Evolutionary conservation across 768 basidiomycete genomes (phyloP).

Genomic region (Collybia nuda): DNA sequence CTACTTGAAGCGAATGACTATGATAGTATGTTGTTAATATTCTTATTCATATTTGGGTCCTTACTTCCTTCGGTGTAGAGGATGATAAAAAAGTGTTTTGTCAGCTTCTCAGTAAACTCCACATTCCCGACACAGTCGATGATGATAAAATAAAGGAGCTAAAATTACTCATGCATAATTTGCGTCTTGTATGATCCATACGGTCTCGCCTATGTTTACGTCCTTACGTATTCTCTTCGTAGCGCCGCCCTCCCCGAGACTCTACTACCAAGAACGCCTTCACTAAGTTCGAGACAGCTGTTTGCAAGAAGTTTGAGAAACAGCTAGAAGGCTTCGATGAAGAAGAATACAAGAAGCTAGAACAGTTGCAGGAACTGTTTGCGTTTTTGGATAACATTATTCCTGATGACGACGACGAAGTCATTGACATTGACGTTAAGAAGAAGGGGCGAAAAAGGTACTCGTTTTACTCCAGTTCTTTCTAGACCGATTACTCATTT

Average conservation of each 20-base stretch:
- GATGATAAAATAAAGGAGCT: conserved; percentile 65
- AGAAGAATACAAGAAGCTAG: conserved; percentile 65
- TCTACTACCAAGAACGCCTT: conserved; percentile 66
- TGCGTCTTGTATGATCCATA: conserved; percentile 47
- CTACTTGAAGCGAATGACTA: conserved; percentile 41
- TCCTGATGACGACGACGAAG: conserved; percentile 64
- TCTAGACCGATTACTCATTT: conserved; percentile 1
- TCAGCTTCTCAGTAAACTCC: conserved; percentile 61
- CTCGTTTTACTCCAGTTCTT: neutral
- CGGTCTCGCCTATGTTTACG: neutral
- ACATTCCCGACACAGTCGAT: conserved; percentile 71
- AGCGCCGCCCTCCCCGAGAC: conserved; percentile 52
- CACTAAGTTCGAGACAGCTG: conserved; percentile 60
- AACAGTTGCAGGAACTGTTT: conserved; percentile 63
- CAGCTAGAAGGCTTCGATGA: conserved; percentile 73
- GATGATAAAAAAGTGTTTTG: conserved; percentile 66
- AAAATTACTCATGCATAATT: conserved; percentile 59
- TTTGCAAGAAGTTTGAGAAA: conserved; percentile 72
- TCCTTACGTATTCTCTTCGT: neutral
- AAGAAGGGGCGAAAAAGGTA: conserved; percentile 52
- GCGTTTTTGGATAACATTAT: conserved; percentile 72
- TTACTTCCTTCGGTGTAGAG: conserved; percentile 38
- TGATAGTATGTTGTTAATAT: conserved; percentile 43
- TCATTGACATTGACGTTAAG: conserved; percentile 35
- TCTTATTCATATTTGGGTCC: neutral